phyloP scores from a whole-genome alignment of 164 flowering plant genomes.

The Stephania japonica region DNA sequence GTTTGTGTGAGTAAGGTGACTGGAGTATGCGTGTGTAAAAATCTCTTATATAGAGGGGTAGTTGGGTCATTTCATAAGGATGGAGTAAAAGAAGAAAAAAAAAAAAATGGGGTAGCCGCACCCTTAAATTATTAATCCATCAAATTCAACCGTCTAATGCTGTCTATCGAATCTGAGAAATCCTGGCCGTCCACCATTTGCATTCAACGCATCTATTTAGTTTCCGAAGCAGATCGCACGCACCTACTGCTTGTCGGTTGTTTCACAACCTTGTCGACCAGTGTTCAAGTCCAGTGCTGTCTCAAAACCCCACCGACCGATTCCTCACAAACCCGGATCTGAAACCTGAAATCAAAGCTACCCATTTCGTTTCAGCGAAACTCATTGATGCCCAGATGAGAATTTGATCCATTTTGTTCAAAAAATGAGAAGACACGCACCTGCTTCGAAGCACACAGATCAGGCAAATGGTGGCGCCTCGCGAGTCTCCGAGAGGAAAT shows the following conservation, averaged over 20 bases:
- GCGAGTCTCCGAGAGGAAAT: constrained; percentile 27
- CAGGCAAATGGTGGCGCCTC: constrained; percentile 14
- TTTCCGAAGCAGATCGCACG: background rate
- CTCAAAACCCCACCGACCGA: background rate
- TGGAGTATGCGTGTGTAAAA: too few relatives aligned
- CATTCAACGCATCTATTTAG: background rate
- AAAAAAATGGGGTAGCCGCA: too few relatives aligned
- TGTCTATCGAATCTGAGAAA: background rate
- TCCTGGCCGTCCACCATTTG: background rate
- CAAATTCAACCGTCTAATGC: too few relatives aligned
- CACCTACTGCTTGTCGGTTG: background rate
- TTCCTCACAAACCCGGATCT: background rate
- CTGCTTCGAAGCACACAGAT: constrained; percentile 21
- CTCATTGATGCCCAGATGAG: constrained; percentile 19
- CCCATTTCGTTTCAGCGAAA: background rate
- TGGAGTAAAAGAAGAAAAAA: too few relatives aligned
- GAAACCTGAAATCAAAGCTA: too few relatives aligned
- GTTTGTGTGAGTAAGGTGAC: too few relatives aligned
- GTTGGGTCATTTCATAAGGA: too few relatives aligned
- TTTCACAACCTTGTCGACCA: background rate
- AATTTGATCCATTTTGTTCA: constrained; percentile 30
- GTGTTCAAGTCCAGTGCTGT: background rate
- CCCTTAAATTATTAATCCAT: too few relatives aligned
- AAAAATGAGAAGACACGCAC: constrained; percentile 25
- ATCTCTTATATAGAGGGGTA: too few relatives aligned